phyloP scores from a whole-genome alignment of 257 asterid genomes.

The Nicotiana noctiflora region DNA sequence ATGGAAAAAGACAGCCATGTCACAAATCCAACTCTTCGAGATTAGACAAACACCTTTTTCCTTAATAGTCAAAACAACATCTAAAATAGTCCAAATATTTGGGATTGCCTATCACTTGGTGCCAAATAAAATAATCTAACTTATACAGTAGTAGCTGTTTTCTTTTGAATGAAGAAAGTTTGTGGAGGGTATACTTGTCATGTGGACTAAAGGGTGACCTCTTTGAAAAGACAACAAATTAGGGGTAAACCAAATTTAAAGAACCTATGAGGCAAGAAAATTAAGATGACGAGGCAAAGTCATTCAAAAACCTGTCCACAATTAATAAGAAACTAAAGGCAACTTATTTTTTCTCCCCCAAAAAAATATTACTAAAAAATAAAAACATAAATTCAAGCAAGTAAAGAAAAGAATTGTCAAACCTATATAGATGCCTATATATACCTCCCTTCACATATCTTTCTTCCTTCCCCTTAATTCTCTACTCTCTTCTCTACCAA shows the following conservation, averaged over 20 bases:
- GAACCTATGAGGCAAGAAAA: constrained; percentile 14
- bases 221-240: constrained; percentile 23
- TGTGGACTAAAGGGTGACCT: constrained; percentile 20
- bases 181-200: constrained; percentile 15
- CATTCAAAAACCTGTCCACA: constrained; percentile 6
- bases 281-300: constrained; percentile 8
- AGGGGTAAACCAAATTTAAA: not conserved
- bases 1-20: not conserved
- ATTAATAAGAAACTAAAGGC: constrained; percentile 3
- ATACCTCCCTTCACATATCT: constrained; percentile 3
- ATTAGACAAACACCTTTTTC: not conserved
- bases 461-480: constrained; percentile 15
- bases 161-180: constrained; percentile 42
- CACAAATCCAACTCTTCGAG: not conserved
- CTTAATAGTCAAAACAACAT: not conserved
- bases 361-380: constrained; percentile 12
- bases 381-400: constrained; percentile 21
- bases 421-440: constrained; percentile 4
- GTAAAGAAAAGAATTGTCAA: constrained; percentile 37
- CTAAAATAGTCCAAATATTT: not conserved
- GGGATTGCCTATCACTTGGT: not conserved
- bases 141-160: constrained; percentile 1
- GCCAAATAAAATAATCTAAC: not conserved
- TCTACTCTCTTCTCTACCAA: not conserved
- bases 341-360: not conserved